Evolutionary conservation across 2,329 filamentous ascomycete species (phyloP).

Genomic region (Pseudogymnoascus sp.): DNA sequence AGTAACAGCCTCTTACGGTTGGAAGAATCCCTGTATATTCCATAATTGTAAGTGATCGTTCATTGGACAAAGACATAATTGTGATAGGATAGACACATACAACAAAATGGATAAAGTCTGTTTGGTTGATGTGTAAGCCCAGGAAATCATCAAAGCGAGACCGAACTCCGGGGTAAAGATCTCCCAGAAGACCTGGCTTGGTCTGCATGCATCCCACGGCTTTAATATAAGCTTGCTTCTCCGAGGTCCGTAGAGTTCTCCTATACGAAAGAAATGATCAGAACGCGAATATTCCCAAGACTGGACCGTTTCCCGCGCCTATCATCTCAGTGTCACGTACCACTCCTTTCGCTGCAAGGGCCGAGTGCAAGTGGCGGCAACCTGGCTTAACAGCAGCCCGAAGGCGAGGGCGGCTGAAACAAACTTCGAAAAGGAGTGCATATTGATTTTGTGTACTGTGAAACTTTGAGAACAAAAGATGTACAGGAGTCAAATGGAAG

Average conservation of each 20-base stretch:
- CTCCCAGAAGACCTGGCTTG: slow-evolving; percentile 32
- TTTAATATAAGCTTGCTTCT: slow-evolving; percentile 37
- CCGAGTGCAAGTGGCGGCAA: not conserved
- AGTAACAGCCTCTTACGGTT: not conserved
- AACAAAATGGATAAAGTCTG: slow-evolving; percentile 37
- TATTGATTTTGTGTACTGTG: not conserved
- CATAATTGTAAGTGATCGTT: slow-evolving; percentile 10
- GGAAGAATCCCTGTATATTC: not conserved
- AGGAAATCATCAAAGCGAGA: slow-evolving; percentile 47
- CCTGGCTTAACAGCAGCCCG: not conserved
- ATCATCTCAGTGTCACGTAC: not conserved
- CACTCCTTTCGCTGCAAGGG: not conserved
- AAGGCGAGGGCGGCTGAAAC: not conserved
- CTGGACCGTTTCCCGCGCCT: not conserved
- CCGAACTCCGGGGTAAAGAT: slow-evolving; percentile 35
- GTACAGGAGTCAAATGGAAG: not conserved
- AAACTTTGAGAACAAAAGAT: not conserved
- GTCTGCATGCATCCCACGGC: slow-evolving; percentile 40
- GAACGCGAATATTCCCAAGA: not conserved
- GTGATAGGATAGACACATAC: slow-evolving; percentile 9
- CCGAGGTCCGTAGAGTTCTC: slow-evolving; percentile 27
- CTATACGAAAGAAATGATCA: slow-evolving; percentile 16
- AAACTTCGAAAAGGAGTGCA: not conserved
- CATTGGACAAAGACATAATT: slow-evolving; percentile 21
- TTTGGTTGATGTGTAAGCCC: slow-evolving; percentile 43